Evolutionary conservation across 768 basidiomycete genomes (phyloP), one percentile per base, ranked within the genome.

Genomic region (Lactifluus pinguis): DNA sequence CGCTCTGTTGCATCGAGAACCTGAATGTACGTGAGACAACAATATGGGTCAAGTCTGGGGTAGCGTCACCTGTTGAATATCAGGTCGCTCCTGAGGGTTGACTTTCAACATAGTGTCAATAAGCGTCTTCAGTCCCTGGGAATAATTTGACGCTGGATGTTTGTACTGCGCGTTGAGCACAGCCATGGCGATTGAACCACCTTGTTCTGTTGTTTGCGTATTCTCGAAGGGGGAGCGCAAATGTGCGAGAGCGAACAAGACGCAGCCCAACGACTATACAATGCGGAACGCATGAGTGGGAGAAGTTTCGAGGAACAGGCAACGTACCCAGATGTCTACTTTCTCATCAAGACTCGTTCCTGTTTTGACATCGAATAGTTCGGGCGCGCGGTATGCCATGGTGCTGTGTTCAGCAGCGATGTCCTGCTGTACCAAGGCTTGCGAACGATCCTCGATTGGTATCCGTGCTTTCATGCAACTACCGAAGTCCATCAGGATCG

Each of bases 401-500:
- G 94, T 93, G 66, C 93, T 95, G 72, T 95, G 95, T 72, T 99
- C 97, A 17, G 92, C 93, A 3, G 97, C 97, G 64, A 95, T 84
- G 71, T 99, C 97, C 83, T 98, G 97, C 66, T 98, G 93, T 17
- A 89, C 68, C 49, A 99, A 73, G 0, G 97, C 97, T 71, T 93
- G 87, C 29, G 86, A 85, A 29, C 97, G 81, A 59, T 83, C 92
- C 61, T 88, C 83, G 60, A 98, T 80, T 29, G 76, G 78, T 60
- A 98, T 83, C 34, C 95, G 79, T 4, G 97, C 97, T 72, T 89
- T 90, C 68, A 86, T 79, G 2, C 88, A 82, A 64, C 93, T 97
- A 19, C 97, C 97, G 72, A 99, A 94, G 73, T 99, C 97, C 97
- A 99, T 99, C 9, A 99, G 82, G 60, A 99, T 90, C 1, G 97